Evolutionary conservation across 2,329 filamentous ascomycete species (phyloP).

Genomic region (Graphilbum fragrans): DNA sequence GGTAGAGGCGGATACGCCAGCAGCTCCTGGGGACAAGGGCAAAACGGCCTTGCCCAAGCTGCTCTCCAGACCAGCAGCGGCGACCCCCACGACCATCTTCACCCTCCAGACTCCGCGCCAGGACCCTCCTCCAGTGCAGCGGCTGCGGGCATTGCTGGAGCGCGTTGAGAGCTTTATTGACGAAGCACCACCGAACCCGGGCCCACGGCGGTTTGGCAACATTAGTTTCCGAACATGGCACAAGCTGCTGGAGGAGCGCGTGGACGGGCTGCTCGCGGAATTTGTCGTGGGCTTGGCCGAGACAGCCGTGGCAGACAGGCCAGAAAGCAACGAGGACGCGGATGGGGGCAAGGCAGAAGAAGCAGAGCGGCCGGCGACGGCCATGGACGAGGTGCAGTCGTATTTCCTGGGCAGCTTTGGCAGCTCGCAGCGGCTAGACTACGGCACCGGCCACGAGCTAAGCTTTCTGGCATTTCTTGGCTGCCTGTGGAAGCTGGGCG

Average conservation of each 20-base stretch:
- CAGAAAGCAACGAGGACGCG: background rate
- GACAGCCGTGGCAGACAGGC: too few relatives aligned
- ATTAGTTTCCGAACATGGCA: conserved; percentile 81
- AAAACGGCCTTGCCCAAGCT: too few relatives aligned
- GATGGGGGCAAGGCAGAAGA: conserved; percentile 13
- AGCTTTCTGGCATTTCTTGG: conserved; percentile 89
- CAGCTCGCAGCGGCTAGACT: conserved; percentile 80
- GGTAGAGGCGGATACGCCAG: background rate
- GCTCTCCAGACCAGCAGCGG: too few relatives aligned
- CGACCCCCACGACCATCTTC: conserved; percentile 33
- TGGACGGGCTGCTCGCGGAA: conserved; percentile 42
- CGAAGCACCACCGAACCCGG: conserved; percentile 71
- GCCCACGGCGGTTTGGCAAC: conserved; percentile 86
- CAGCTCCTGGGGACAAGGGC: background rate
- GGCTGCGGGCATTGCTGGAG: conserved; percentile 54
- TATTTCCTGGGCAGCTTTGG: conserved; percentile 85
- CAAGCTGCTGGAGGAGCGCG: conserved; percentile 49
- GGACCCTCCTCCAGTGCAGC: conserved; percentile 45
- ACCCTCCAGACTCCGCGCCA: conserved; percentile 26
- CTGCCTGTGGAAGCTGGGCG: conserved; percentile 80
- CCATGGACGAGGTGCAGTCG: conserved; percentile 51
- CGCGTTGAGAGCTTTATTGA: conserved; percentile 56
- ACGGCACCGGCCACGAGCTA: conserved; percentile 90
- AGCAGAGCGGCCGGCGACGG: conserved; percentile 30
- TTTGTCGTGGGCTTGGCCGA: conserved; percentile 32